Evolutionary conservation across 2,329 filamentous ascomycete genomes (phyloP).

Genomic region (Phialophora tarda): DNA sequence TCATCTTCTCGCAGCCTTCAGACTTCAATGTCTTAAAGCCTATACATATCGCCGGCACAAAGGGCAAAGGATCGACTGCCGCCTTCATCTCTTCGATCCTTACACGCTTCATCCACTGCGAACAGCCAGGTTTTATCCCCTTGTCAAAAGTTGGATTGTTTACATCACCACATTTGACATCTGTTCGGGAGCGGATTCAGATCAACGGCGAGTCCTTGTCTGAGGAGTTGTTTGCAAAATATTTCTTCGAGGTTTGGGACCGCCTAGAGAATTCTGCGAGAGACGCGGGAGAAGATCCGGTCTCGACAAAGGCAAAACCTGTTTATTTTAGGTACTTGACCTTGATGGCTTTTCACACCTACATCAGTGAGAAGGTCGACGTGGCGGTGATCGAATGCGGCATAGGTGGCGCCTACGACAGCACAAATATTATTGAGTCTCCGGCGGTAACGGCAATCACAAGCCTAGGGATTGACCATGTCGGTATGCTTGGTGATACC

Average conservation of each 20-base stretch:
- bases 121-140: slow-evolving; percentile 38
- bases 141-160: slow-evolving; percentile 73
- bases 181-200: slow-evolving; percentile 81
- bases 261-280: slow-evolving; percentile 61
- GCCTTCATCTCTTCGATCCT: slow-evolving; percentile 83
- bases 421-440: slow-evolving; percentile 79
- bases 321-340: slow-evolving; percentile 94
- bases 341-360: slow-evolving; percentile 83
- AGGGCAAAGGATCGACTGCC: slow-evolving; percentile 89
- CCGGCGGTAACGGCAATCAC: slow-evolving; percentile 76
- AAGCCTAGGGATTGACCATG: slow-evolving; percentile 84
- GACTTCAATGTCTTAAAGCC: slow-evolving; percentile 63
- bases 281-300: slow-evolving; percentile 57
- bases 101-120: slow-evolving; percentile 59
- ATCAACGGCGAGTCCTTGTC: slow-evolving; percentile 75
- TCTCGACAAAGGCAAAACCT: slow-evolving; percentile 69
- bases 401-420: slow-evolving; percentile 91
- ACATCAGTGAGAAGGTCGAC: slow-evolving; percentile 74
- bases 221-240: slow-evolving; percentile 71
- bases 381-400: slow-evolving; percentile 89
- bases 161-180: slow-evolving; percentile 83
- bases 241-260: slow-evolving; percentile 88
- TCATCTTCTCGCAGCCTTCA: slow-evolving; percentile 55
- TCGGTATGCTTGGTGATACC: slow-evolving; percentile 76
- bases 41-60: slow-evolving; percentile 90